Evolutionary conservation across 2,329 filamentous ascomycete genomes (phyloP).

Genomic region (Pleurostoma richardsiae): DNA sequence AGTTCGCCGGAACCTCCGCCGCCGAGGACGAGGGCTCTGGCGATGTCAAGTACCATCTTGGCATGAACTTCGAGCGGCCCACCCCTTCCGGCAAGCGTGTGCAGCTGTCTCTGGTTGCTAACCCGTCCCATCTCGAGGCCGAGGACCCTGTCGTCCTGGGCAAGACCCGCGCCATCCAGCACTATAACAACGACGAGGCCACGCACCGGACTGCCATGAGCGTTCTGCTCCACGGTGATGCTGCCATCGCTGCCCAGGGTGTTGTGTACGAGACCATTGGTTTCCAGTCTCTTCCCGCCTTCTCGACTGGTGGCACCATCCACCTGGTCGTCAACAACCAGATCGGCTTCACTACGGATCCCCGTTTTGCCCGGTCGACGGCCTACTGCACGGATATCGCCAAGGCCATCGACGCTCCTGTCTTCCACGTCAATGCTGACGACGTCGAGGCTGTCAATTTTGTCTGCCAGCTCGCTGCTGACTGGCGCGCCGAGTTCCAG

Average conservation of each 20-base stretch:
- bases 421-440: conserved; percentile 99
- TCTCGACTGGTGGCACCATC: conserved; percentile 95
- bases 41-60: conserved; percentile 98
- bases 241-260: conserved; percentile 93
- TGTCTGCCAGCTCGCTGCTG: conserved; percentile 91
- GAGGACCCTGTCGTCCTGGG: conserved; percentile 97
- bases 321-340: conserved; percentile 99
- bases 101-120: conserved; percentile 97
- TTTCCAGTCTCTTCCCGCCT: conserved; percentile 91
- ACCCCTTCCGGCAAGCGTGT: conserved; percentile 98
- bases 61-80: conserved; percentile 99
- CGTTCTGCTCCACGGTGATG: conserved; percentile 93
- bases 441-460: conserved; percentile 98
- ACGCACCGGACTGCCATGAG: conserved; percentile 88
- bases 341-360: conserved; percentile 98
- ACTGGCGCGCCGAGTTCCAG: conserved; percentile 98
- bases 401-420: conserved; percentile 95
- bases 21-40: conserved; percentile 94
- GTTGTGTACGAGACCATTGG: conserved; percentile 98
- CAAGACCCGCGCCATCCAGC: conserved; percentile 95
- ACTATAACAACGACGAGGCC: conserved; percentile 97
- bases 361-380: conserved; percentile 93
- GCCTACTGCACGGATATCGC: conserved; percentile 99
- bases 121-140: conserved; percentile 95
- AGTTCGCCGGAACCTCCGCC: conserved; percentile 85